Base-by-base conservation (phyloP, 2,329 filamentous ascomycete genomes). In the Phialocephala subalpina region DNA sequence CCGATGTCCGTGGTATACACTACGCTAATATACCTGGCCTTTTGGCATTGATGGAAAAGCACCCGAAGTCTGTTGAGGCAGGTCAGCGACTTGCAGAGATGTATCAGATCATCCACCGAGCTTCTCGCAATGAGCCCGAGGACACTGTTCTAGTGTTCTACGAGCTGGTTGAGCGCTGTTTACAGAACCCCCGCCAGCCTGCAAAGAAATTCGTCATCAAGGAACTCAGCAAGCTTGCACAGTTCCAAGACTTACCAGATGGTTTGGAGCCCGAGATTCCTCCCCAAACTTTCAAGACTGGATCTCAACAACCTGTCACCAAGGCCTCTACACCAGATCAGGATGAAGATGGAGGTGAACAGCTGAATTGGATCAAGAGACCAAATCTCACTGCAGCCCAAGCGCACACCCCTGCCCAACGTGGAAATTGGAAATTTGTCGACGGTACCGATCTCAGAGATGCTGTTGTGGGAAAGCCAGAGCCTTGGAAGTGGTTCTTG, bases 401-500 rank as follows among this genome's bases (percentile, higher is more conserved):
- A 22, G 6, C 49, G 3, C 29, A 60, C 2, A 29, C 20, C 7
- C 42, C 42, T 35, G 53, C 55, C 12, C 60, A 47, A 33, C 16
- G 8, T 29, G 36, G 35, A 8, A 42, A 60, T 6, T 70, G 64
- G 68, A 40, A 70, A 29, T 66, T 70, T 52, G 25, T 38, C 1
- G 47, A 45, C 14, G 68, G 68, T 27, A 53, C 60, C 2, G 38
- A 65, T 33, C 45, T 67, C 0, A 25, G 29, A 1, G n/a, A 58
- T 3, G 57, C 62, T 18, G 18, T 53, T 29, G 14, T 59, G 12
- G 57, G 42, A 8, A 38, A 27, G 1, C 68, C 66, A 1, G 66
- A 67, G 12, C 38, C 62, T 11, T 62, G 62, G 3, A 68, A 68
- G 40, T 67, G 60, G 12, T 70, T 70, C 35, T 33, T 70, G 45